Evolutionary conservation across 768 basidiomycete species (phyloP).

Genomic region (Punctularia strigosozonata): DNA sequence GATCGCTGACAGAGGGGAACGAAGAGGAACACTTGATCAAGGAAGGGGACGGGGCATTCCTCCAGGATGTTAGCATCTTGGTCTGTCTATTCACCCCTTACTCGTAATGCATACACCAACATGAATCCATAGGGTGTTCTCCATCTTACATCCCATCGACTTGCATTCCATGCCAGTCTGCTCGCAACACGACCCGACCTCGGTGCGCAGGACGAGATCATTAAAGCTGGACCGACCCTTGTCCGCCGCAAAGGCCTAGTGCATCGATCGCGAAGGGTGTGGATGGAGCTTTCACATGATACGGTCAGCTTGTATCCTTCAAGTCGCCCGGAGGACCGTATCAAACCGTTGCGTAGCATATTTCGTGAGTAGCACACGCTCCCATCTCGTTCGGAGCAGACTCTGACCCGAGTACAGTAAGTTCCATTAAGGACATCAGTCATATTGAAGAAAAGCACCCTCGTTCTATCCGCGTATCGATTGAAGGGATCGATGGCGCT

Average conservation of each 20-base stretch:
- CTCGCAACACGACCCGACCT: constrained; percentile 30
- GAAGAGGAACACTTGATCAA: constrained; percentile 38
- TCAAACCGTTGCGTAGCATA: constrained; percentile 40
- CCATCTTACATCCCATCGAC: constrained; percentile 53
- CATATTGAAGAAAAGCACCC: constrained; percentile 35
- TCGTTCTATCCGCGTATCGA: constrained; percentile 25
- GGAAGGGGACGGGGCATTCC: constrained; percentile 39
- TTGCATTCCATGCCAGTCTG: constrained; percentile 55
- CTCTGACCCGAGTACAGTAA: constrained; percentile 23
- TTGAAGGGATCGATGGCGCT: constrained; percentile 18
- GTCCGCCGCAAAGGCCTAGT: constrained; percentile 33
- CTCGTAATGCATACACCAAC: constrained; percentile 6
- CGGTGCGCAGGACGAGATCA: constrained; percentile 18
- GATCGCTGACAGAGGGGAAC: constrained; percentile 30
- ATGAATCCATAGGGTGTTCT: constrained; percentile 32
- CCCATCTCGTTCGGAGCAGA: not conserved
- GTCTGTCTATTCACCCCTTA: constrained; percentile 20
- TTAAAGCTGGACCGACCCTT: constrained; percentile 39
- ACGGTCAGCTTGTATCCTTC: constrained; percentile 48
- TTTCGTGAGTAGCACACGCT: constrained; percentile 27
- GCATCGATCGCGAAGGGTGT: constrained; percentile 36
- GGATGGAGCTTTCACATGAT: constrained; percentile 52
- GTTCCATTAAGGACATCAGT: constrained; percentile 30
- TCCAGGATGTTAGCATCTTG: constrained; percentile 37
- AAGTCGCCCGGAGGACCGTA: constrained; percentile 39